Evolutionary conservation across 345 rosid species (phyloP).

Genomic region (Brassica carinata): DNA sequence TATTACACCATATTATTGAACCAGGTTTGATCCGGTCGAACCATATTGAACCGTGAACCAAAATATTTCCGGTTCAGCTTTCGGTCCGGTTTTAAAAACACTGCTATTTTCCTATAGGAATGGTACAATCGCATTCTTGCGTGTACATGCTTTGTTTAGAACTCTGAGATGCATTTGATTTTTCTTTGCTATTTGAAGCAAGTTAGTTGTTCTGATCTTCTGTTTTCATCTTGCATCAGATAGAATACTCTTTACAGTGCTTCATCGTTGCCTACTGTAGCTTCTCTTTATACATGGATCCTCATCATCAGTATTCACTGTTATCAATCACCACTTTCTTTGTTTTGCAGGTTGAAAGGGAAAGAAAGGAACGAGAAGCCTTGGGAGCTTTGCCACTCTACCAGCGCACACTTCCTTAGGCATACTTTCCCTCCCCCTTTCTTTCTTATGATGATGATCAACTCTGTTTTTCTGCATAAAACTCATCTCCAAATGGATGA

Average conservation of each 20-base stretch:
- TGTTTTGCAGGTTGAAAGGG: constrained; percentile 73
- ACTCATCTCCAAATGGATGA: constrained; percentile 19
- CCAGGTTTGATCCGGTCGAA: no score
- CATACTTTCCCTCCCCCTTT: not conserved
- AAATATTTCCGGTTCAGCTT: no score
- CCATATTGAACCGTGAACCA: no score
- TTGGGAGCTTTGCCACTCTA: constrained; percentile 94
- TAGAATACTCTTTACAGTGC: not conserved
- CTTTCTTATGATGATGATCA: constrained; percentile 17
- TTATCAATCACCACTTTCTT: not conserved
- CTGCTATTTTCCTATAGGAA: no score
- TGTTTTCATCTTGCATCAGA: not conserved
- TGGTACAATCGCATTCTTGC: not conserved
- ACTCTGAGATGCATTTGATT: constrained; percentile 10
- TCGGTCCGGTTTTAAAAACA: no score
- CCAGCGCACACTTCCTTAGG: constrained; percentile 80
- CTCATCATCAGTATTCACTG: not conserved
- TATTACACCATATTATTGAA: no score
- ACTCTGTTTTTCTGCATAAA: constrained; percentile 26
- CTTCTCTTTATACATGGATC: not conserved
- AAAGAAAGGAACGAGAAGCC: constrained; percentile 80
- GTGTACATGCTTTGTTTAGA: not conserved
- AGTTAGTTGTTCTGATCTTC: not conserved
- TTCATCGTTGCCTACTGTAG: not conserved
- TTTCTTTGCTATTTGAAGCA: not conserved